phyloP scores from a whole-genome alignment of 1,139 yeast species.

The Saccharomyces hybrid region DNA sequence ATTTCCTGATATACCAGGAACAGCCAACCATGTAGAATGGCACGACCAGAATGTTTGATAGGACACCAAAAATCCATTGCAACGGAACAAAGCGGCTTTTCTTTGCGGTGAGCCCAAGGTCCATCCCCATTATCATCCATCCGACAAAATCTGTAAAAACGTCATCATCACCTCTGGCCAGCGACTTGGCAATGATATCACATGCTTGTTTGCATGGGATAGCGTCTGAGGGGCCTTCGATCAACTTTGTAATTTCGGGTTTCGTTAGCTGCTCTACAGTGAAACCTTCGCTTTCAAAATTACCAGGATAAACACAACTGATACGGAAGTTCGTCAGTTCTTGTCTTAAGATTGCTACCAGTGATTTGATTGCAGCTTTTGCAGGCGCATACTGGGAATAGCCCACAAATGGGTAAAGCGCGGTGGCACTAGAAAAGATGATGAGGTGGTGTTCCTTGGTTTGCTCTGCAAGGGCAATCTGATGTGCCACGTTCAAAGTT shows the following conservation, averaged over 20 bases:
- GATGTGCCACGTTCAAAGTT: slow-evolving; percentile 63
- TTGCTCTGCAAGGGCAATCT: slow-evolving; percentile 32
- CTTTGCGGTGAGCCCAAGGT: slow-evolving; percentile 57
- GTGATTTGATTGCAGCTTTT: slow-evolving; percentile 72
- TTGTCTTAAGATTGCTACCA: slow-evolving; percentile 73
- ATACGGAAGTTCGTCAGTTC: slow-evolving; percentile 68
- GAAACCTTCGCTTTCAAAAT: slow-evolving; percentile 83
- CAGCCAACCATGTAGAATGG: slow-evolving; percentile 56
- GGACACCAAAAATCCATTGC: slow-evolving; percentile 36
- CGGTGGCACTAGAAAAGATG: slow-evolving; percentile 72
- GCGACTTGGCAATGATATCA: slow-evolving; percentile 45
- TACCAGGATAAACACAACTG: slow-evolving; percentile 74
- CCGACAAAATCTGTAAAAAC: slow-evolving; percentile 81
- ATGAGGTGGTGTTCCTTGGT: slow-evolving; percentile 43
- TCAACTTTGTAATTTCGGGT: slow-evolving; percentile 70
- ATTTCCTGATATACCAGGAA: slow-evolving; percentile 46
- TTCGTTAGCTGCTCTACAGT: slow-evolving; percentile 75
- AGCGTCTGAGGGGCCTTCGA: slow-evolving; percentile 80
- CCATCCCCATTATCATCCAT: slow-evolving; percentile 66
- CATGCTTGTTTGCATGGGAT: slow-evolving; percentile 66
- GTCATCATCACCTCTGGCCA: slow-evolving; percentile 63
- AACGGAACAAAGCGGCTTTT: slow-evolving; percentile 49
- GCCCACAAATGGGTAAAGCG: slow-evolving; percentile 84
- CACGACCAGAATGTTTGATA: slow-evolving; percentile 41
- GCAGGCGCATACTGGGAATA: slow-evolving; percentile 85